phyloP scores from a whole-genome alignment of 768 basidiomycete genomes.

The Pulveroboletus sp. region DNA sequence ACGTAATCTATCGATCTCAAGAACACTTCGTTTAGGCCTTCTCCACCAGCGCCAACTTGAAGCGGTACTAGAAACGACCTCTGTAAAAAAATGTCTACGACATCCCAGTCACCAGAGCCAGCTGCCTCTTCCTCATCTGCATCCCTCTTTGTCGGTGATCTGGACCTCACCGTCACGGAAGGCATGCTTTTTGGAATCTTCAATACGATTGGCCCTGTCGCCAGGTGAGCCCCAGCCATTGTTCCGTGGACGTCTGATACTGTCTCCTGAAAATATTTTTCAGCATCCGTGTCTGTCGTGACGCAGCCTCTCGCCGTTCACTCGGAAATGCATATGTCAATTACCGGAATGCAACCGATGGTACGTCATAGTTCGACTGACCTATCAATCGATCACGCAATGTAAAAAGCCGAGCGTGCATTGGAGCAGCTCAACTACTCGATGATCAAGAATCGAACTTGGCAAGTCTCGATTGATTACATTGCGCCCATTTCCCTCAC shows the following conservation, averaged over 20 bases:
- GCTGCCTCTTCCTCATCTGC: constrained; percentile 73
- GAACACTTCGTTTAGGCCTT: no score
- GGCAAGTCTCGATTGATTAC: constrained; percentile 50
- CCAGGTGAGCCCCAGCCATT: constrained; percentile 60
- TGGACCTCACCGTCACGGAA: constrained; percentile 97
- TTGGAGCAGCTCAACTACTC: constrained; percentile 99
- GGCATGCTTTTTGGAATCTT: constrained; percentile 99
- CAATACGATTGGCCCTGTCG: constrained; percentile 99
- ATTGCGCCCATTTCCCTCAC: constrained; percentile 4
- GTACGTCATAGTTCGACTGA: constrained; percentile 40
- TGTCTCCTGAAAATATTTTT: neutral
- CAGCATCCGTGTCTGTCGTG: constrained; percentile 99
- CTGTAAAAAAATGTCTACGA: no score
- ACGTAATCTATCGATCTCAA: no score
- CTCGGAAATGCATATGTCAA: constrained; percentile 99
- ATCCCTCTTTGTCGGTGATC: constrained; percentile 98
- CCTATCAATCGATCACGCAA: neutral
- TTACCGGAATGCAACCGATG: constrained; percentile 93
- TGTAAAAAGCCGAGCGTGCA: constrained; percentile 81
- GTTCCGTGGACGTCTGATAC: no score
- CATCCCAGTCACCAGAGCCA: constrained; percentile 44
- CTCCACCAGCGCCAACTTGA: no score
- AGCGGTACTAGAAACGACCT: no score
- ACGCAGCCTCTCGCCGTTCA: constrained; percentile 98
- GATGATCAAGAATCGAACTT: constrained; percentile 95